These are phyloP conservation scores for Capronia epimyces DNA, from an alignment of 2,329 filamentous ascomycete genomes.

Conservation along the genomic window DNA sequence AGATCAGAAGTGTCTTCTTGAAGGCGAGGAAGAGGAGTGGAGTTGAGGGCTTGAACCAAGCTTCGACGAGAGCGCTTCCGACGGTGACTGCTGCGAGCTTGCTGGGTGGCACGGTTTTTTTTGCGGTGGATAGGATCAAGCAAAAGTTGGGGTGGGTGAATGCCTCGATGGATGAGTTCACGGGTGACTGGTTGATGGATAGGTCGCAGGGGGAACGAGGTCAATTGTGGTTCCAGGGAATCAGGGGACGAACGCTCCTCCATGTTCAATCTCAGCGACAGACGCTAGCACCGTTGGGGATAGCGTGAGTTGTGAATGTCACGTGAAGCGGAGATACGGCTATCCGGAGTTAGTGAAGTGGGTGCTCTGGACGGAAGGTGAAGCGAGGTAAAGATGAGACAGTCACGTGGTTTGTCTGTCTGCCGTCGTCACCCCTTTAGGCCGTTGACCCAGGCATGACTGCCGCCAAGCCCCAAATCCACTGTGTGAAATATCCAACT, in stretches of 20 bases:
- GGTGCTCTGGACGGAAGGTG: not conserved
- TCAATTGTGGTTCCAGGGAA: constrained; percentile 8
- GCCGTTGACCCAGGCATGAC: no score
- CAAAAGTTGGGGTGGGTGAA: constrained; percentile 16
- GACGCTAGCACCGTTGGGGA: not conserved
- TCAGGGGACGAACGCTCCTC: constrained; percentile 1
- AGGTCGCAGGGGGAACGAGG: constrained; percentile 13
- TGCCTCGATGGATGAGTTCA: constrained; percentile 10
- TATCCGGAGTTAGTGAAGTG: not conserved
- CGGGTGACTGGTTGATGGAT: constrained; percentile 11
- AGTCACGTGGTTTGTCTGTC: not conserved
- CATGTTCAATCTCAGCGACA: not conserved
- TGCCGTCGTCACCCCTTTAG: not conserved
- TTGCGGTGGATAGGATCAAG: constrained; percentile 4
- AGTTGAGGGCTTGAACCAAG: not conserved
- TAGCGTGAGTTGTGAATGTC: not conserved
- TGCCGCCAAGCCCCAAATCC: not conserved
- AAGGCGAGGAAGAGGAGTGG: constrained; percentile 1
- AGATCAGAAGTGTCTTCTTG: no score
- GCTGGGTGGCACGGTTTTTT: not conserved
- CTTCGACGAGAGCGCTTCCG: not conserved
- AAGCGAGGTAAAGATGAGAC: not conserved
- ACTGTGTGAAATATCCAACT: constrained; percentile 2
- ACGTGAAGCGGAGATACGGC: not conserved
- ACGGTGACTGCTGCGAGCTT: not conserved